Evolutionary conservation across 257 asterid genomes (phyloP), one percentile per base, ranked within the genome.

Genomic region (Salvia rosmarinus): DNA sequence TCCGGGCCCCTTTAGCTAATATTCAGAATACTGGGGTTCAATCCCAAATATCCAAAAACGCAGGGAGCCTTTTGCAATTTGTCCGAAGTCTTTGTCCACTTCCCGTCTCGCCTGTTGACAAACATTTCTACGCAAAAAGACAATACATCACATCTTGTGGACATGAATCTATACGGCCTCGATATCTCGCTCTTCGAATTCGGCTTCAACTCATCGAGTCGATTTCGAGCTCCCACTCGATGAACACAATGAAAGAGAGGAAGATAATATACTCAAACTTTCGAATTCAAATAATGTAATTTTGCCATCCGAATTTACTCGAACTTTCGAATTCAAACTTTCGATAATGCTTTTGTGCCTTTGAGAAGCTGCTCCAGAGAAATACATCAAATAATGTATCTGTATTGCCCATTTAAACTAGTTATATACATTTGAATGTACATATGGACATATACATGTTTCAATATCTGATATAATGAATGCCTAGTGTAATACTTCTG

Each of bases 151-250:
- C 51, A 70, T 46, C 44, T 3, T 34, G 37, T 60, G 10, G 62
- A 46, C 56, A 88, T 88, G 92, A 79, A 85, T 78, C n/a, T 82
- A 17, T 86, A 82, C 74, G 87, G 90, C 0, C 59, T 85, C 17
- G 81, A 79, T 55, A 73, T 58, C 80, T 73, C 88, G 12, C 75
- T 83, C 11, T 49, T 85, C 62, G 96, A 89, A 69, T 58, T 82
- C 58, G 87, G 85, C 63, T 73, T 76, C 76, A 62, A 64, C 13
- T 85, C 58, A 51, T 77, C 66, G 86, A 82, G 32, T 84, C 88
- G 40, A 77, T 86, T 67, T 68, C 81, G 32, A 76, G 51, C 80
- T 28, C 75, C 28, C 66, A 75, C 42, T 13, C 78, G 57, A 64
- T 72, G 66, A 67, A 56, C 47, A 32, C 46, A 35, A 10, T 30